phyloP scores from a whole-genome alignment of 805 yeast genomes.

The Lipomyces kockii region DNA sequence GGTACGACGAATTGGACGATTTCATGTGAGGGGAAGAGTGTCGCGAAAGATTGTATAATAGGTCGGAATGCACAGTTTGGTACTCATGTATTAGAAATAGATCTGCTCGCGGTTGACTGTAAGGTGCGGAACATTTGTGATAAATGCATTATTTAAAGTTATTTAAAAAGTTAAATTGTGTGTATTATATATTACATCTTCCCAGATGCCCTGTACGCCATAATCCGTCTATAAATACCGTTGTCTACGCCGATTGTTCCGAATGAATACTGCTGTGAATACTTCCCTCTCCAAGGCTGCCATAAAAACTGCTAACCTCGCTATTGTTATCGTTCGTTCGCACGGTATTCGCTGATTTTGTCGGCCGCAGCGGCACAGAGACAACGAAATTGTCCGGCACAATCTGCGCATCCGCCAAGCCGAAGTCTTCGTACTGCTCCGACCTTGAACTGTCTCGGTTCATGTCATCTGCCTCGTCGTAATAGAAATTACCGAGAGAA shows the following conservation, averaged over 20 bases:
- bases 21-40: constrained; percentile 44
- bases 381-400: constrained; percentile 33
- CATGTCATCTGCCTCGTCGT: background rate
- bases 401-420: constrained; percentile 30
- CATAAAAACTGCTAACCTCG: background rate
- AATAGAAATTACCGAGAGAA: background rate
- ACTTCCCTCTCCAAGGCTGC: background rate
- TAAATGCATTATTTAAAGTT: background rate
- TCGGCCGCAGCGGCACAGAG: constrained; percentile 26
- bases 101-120: background rate
- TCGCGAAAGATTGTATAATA: background rate
- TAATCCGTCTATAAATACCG: background rate
- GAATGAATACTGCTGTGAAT: background rate
- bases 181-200: background rate
- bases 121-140: background rate
- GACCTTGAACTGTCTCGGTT: background rate
- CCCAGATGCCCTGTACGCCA: background rate
- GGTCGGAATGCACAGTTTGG: background rate
- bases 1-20: constrained; percentile 50
- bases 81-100: background rate
- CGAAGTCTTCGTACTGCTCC: constrained; percentile 23
- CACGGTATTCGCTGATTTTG: background rate
- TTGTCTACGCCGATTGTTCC: background rate
- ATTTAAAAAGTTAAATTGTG: background rate
- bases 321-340: background rate